A percentile compares a stretch with the other conserved stretches of the same genome.
These are phyloP conservation scores for Debaryomyces nepalensis DNA, from an alignment of 1,139 yeast genomes.

Conservation along the genomic window DNA sequence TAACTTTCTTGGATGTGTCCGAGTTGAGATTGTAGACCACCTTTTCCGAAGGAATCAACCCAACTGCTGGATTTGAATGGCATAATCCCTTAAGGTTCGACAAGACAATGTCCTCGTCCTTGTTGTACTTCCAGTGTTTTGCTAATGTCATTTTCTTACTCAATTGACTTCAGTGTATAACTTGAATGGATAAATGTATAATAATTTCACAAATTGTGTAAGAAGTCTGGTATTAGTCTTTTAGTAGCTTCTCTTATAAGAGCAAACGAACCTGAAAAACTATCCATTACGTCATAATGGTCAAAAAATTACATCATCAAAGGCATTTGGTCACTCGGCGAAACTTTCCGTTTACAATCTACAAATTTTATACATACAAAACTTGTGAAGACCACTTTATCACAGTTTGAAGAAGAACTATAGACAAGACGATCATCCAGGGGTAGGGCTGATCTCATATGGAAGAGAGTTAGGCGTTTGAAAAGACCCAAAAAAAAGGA, in stretches of 20 bases:
- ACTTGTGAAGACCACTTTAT: not conserved
- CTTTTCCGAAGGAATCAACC: slow-evolving; percentile 67
- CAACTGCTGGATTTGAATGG: slow-evolving; percentile 67
- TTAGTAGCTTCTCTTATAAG: not conserved
- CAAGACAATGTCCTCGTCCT: slow-evolving; percentile 61
- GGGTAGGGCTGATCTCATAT: not conserved
- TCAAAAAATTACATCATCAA: slow-evolving; percentile 5
- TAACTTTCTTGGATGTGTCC: slow-evolving; percentile 55
- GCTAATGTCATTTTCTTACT: slow-evolving; percentile 21
- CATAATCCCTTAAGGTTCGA: slow-evolving; percentile 70
- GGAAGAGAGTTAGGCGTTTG: not conserved
- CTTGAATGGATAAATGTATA: not conserved
- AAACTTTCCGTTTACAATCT: slow-evolving; percentile 7
- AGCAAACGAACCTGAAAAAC: not conserved
- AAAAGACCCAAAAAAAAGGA: not conserved
- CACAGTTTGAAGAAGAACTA: not conserved
- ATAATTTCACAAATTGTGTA: not conserved
- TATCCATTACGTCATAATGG: not conserved
- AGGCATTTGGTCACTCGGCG: slow-evolving; percentile 2
- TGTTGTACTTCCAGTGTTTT: slow-evolving; percentile 57
- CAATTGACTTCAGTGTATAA: not conserved
- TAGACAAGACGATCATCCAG: not conserved
- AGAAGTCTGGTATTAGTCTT: not conserved
- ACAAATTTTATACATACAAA: not conserved
- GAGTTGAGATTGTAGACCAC: slow-evolving; percentile 58